Base-by-base conservation (phyloP, 2,329 filamentous ascomycete species). In the Cladophialophora carrionii region DNA sequence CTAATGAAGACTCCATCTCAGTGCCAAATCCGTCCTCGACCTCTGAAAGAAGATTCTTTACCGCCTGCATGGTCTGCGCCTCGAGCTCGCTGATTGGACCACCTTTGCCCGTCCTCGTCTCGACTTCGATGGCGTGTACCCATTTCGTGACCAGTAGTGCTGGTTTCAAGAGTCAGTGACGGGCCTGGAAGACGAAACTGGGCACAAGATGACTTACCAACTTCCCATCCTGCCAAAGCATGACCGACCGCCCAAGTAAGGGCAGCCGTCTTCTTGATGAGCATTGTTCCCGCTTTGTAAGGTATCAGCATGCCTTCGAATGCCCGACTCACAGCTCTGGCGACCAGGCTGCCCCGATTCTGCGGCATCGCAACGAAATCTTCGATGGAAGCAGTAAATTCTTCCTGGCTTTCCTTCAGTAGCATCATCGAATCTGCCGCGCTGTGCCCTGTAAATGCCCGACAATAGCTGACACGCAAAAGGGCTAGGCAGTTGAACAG, bases 401-500 rank as follows among this genome's bases (percentile, higher is more conserved):
- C 73, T 55, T 72, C 70, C 2, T 67, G 63, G 57, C 71, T 72
- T 34, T 73, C 72, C 24, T 70, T 70, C 22, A 76, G 70, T 12
- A 77, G 64, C 37, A 72, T 70, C 34, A 74, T 69, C 9, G 74
- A 73, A 58, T 76, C 71, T 54, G 74, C 74, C 1, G 68, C 63
- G 12, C 71, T 71, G 46, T 69, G 70, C n/a, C 72, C 68, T 0
- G 73, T 72, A 24, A 75, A 74, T 5, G 73, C 70, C 7, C 75
- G 72, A 17, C 73, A 71, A 63, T 74, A 74, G 17, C 73, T 74
- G 61, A 74, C 75, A 17, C 74, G 72, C 24, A 77, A 67, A 12
- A 76, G 61, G 0, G 74, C 74, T 29, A 74, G 72, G 57, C 73
- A 74, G 55, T 77, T 75, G 68, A 76, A 77, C 60, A 75, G 66